phyloP scores from a whole-genome alignment of 1,284 basidiomycete species.

The Cryptococcus jaspeensis region DNA sequence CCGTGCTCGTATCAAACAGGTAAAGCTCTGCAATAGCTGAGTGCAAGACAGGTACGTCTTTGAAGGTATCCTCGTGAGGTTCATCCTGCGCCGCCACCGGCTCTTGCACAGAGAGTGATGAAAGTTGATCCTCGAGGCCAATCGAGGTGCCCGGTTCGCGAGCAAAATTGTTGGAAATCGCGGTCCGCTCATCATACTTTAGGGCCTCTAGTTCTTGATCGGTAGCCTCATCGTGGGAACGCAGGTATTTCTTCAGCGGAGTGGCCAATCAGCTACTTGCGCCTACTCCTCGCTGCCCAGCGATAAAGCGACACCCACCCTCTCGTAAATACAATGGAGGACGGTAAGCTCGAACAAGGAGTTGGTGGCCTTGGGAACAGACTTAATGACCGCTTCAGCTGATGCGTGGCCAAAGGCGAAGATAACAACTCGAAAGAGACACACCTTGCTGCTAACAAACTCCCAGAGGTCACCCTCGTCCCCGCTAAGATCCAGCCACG shows the following conservation, averaged over 20 bases:
- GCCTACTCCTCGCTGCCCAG: background rate
- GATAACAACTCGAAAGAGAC: background rate
- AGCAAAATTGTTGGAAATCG: background rate
- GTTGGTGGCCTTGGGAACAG: constrained; percentile 77
- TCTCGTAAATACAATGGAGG: constrained; percentile 89
- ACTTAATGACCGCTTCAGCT: constrained; percentile 57
- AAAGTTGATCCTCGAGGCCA: constrained; percentile 4
- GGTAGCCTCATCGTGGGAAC: constrained; percentile 65
- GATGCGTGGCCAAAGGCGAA: constrained; percentile 51
- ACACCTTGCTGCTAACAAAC: constrained; percentile 49
- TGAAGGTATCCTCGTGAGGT: constrained; percentile 39
- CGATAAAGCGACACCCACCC: constrained; percentile 28
- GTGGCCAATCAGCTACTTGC: background rate
- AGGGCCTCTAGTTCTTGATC: constrained; percentile 73
- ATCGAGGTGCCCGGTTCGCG: background rate
- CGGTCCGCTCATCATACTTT: constrained; percentile 52
- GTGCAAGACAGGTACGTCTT: constrained; percentile 48
- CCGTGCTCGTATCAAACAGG: constrained; percentile 69
- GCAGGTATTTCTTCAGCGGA: constrained; percentile 70
- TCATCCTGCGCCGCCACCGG: too few species aligned
- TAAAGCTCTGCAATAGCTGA: constrained; percentile 56
- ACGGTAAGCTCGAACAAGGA: constrained; percentile 87
- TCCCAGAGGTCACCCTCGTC: constrained; percentile 52
- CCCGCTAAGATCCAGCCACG: constrained; percentile 79
- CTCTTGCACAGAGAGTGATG: constrained; percentile 14